These are phyloP conservation scores for Termitomyces sp. DNA, from an alignment of 768 basidiomycete genomes.

Conservation along the genomic window DNA sequence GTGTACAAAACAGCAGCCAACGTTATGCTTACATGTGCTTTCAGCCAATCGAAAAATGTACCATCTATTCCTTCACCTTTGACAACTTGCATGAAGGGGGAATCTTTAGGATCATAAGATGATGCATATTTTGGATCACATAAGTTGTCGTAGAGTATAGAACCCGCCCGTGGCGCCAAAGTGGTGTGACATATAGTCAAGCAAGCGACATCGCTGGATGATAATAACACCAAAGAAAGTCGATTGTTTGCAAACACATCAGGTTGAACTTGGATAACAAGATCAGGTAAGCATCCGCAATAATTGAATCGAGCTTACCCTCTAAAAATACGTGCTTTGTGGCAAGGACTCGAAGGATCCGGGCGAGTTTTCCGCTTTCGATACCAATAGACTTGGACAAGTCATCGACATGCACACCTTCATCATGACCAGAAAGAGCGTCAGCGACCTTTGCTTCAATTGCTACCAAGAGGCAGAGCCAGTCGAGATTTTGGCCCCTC, in stretches of 20 bases:
- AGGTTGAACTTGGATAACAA: constrained; percentile 19
- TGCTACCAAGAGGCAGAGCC: constrained; percentile 17
- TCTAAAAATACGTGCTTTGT: constrained; percentile 29
- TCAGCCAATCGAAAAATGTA: constrained; percentile 4
- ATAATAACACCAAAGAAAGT: constrained; percentile 26
- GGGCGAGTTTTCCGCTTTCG: constrained; percentile 22
- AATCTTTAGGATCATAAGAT: constrained; percentile 10
- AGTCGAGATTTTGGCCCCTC: constrained; percentile 11
- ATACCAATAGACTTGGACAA: constrained; percentile 8
- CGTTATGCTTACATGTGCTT: not conserved
- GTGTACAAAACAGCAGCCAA: not conserved
- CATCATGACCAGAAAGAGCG: constrained; percentile 19
- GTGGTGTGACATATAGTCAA: constrained; percentile 16
- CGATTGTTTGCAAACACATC: constrained; percentile 38
- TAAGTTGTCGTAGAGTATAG: constrained; percentile 8
- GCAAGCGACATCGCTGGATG: constrained; percentile 18
- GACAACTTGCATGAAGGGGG: constrained; percentile 12
- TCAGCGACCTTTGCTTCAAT: constrained; percentile 21
- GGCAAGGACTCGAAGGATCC: constrained; percentile 25
- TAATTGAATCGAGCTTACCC: constrained; percentile 16
- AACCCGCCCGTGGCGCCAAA: not conserved
- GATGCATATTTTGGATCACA: constrained; percentile 10
- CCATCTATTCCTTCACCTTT: constrained; percentile 5
- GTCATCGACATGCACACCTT: constrained; percentile 20
- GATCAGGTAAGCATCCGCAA: not conserved